Conservation (phyloP, 192 early-diverging fungal species). For the Entomortierella parvispora region DNA sequence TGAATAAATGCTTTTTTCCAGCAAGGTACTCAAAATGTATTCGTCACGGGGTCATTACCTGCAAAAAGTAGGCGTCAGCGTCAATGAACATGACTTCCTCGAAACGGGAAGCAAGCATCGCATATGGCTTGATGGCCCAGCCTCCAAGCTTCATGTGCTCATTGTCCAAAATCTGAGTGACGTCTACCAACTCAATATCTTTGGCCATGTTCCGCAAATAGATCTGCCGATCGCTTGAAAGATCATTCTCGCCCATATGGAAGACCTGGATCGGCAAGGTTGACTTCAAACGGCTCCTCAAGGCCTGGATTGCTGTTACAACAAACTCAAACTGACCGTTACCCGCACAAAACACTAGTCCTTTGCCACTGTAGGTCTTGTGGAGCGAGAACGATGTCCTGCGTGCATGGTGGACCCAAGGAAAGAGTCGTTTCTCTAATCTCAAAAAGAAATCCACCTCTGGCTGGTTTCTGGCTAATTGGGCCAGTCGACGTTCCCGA, state of each 20-base stretch:
- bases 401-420: conserved; percentile 23
- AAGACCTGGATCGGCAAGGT: conserved; percentile 72
- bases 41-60: too few relatives aligned
- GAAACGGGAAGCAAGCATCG: conserved; percentile 66
- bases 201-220: conserved; percentile 43
- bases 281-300: conserved; percentile 49
- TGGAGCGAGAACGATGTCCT: conserved; percentile 20
- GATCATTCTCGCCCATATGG: conserved; percentile 60
- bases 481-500: neutral
- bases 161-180: conserved; percentile 56
- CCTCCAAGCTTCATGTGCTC: conserved; percentile 54
- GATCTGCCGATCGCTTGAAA: conserved; percentile 36
- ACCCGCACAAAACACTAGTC: conserved; percentile 45
- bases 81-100: conserved; percentile 68
- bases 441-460: conserved; percentile 17
- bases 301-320: conserved; percentile 47
- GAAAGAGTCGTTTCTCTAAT: conserved; percentile 23
- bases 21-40: too few relatives aligned
- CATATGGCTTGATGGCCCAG: conserved; percentile 72
- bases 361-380: conserved; percentile 14
- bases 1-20: too few relatives aligned
- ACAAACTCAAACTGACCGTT: conserved; percentile 56
- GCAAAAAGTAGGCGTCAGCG: conserved; percentile 70
- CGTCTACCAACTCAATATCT: conserved; percentile 49
- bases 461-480: neutral